Base-by-base conservation (phyloP, 2,329 filamentous ascomycete genomes). In the Thelonectria olida region DNA sequence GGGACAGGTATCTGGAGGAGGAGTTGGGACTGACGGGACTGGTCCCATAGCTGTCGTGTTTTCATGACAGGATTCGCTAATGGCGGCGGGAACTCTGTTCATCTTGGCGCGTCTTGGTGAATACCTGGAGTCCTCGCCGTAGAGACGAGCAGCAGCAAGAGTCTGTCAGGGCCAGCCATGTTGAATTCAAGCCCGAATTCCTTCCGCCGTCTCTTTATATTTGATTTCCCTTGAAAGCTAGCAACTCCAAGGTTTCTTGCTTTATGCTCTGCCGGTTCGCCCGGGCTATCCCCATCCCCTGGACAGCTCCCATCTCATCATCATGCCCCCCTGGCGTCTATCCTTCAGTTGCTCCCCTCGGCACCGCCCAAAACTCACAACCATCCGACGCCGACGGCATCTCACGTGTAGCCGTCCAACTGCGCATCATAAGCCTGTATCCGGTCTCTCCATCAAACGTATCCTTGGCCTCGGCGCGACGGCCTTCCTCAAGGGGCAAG, bases 1-100 rank as follows among this genome's bases (percentile, higher is more conserved):
- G 36, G 58, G 42, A 17, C 66, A 67, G 34, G 44, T 15, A 23
- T 75, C 73, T 17, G 72, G 71, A 3, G 72, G 69, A 52, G 71
- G 71, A 48, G 69, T 71, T 25, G 66, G 61, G 5, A 61, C 42
- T 20, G 61, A 54, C 13, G 67, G 64, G n/a, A 66, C 41, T 19
- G 58, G 64, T 58, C 64, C 66, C 58, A 67, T 41, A n/a, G 23
- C 12, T 27, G 54, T 17, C 20, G 45, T 25, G 28, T 28, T 51
- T 25, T 54, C 31, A 31, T 42, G n/a, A 3, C 20, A 61, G 49
- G 27, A 59, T 8, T 27, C 51, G 57, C 34, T 9, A 1, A n/a
- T 19, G 15, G 39, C 44, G 61, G 25, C 42, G 15, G 28, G 19
- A 13, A 44, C 39, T 17, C 51, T 34, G 20, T 22, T 54, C 51